These are phyloP conservation scores for Akanthomyces lecanii DNA, from an alignment of 2,329 filamentous ascomycete genomes.

Conservation along the genomic window DNA sequence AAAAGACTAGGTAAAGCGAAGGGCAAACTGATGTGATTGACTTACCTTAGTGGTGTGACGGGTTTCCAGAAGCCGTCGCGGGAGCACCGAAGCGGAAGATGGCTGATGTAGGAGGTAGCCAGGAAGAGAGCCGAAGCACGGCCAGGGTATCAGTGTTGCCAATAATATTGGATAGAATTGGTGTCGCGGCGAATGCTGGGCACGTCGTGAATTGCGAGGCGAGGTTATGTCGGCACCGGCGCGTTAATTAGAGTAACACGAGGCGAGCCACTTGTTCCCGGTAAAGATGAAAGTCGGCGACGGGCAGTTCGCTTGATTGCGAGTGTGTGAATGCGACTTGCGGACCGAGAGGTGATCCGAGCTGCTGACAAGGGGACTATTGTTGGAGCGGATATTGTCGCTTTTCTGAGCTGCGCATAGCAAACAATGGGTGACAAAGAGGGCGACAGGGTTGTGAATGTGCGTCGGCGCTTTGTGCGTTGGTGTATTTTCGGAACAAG, in stretches of 20 bases:
- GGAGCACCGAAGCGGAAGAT: conserved; percentile 19
- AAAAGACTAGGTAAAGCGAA: conserved; percentile 6
- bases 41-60: conserved; percentile 33
- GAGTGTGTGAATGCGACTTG: conserved; percentile 7
- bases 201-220: conserved; percentile 28
- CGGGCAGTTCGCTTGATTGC: conserved; percentile 13
- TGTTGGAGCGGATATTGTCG: not conserved
- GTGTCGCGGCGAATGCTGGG: conserved; percentile 25
- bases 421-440: not conserved
- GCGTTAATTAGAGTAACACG: conserved; percentile 31
- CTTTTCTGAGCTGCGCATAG: conserved; percentile 1
- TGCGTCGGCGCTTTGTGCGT: not conserved
- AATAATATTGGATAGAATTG: conserved; percentile 33
- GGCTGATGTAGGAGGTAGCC: conserved; percentile 22
- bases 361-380: conserved; percentile 9
- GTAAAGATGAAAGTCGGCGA: conserved; percentile 22
- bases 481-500: not conserved
- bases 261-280: conserved; percentile 26
- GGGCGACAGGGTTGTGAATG: not conserved
- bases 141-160: conserved; percentile 31
- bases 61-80: conserved; percentile 19
- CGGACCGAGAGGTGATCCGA: conserved; percentile 12
- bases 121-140: conserved; percentile 30
- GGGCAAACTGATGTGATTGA: conserved; percentile 22
- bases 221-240: conserved; percentile 31